Base-by-base conservation (phyloP, 2,329 filamentous ascomycete species). In the Apiospora aurea region DNA sequence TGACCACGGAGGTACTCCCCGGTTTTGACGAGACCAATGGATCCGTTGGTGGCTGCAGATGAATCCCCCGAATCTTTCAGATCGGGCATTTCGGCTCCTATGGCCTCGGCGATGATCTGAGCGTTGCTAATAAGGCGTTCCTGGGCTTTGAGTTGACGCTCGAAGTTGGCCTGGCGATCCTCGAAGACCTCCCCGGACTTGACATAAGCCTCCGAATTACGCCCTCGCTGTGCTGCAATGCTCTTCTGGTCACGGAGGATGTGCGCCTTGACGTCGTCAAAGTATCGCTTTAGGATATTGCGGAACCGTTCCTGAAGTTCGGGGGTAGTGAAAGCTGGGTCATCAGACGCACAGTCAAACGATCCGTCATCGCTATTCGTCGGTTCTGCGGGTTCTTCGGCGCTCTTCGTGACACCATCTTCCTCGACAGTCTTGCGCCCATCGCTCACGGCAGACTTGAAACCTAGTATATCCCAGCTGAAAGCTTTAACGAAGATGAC, bases 141-240 rank as follows among this genome's bases (percentile, higher is more conserved):
- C 79, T 98, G 94, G 0, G 93, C 88, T 82, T 98, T 99, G 71
- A 95, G 87, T 76, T 96, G 93, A 81, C 95, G 98, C 81, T 99
- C 97, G 76, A 97, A 97, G 79, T 95, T 98, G 70, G 95, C 90
- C 80, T 99, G 96, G 69, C 96, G 93, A 79, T 99, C 96, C 80
- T 99, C 96, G 75, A 99, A 98, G 6, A 99, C 96, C 80, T 99
- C 96, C 2, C 96, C 96, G 49, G 96, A 98, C 79, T 98, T 98
- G 77, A 99, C 96, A 78, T 99, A 99, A 7, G 96, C 96, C 82
- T 99, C 96, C 0, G 96, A 96, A 82, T 99, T 99, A 76, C 96
- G 95, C 74, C 95, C 94, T 70, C 94, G 94, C 83, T 99, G 96
- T 38, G 89, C 91, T 70, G 91, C 89, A 53, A 99, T 92, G 53